phyloP scores from a whole-genome alignment of 2,329 filamentous ascomycete genomes.

The Stachybotrys elegans region DNA sequence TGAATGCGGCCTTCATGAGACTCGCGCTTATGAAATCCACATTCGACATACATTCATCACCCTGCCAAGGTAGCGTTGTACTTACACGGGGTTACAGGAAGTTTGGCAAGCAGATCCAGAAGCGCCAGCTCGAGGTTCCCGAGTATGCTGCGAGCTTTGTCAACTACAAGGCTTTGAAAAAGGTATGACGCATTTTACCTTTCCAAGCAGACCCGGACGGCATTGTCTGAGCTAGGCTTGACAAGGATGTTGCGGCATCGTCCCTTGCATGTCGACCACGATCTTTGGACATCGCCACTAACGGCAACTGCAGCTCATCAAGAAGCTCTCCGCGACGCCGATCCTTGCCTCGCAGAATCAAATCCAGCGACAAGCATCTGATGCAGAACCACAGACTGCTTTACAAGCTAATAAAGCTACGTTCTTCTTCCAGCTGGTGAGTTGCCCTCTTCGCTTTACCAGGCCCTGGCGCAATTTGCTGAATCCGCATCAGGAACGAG shows the following conservation, averaged over 20 bases:
- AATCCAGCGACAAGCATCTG: conserved; percentile 37
- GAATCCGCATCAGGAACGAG: conserved; percentile 69
- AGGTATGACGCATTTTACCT: conserved; percentile 57
- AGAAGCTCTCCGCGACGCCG: conserved; percentile 91
- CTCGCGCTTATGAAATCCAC: too few species aligned
- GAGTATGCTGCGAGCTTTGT: conserved; percentile 99
- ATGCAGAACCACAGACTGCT: conserved; percentile 74
- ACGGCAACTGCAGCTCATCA: conserved; percentile 98
- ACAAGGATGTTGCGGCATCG: too few species aligned
- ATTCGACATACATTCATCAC: too few species aligned
- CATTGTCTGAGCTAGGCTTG: too few species aligned
- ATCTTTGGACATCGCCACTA: too few species aligned
- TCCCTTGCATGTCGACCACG: too few species aligned
- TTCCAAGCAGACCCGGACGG: too few species aligned
- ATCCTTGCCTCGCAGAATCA: conserved; percentile 74
- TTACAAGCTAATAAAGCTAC: conserved; percentile 96
- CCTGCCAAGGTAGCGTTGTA: too few species aligned
- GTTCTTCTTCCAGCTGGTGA: conserved; percentile 95
- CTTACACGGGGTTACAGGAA: conserved; percentile 76
- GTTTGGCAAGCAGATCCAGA: conserved; percentile 99
- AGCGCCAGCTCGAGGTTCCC: conserved; percentile 95
- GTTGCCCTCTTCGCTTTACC: conserved; percentile 20
- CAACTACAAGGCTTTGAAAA: conserved; percentile 98
- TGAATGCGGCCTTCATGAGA: too few species aligned
- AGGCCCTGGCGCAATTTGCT: conserved; percentile 27